A percentile compares a stretch with the other conserved stretches of the same genome.
Evolutionary conservation across 257 asterid species (phyloP).

Genomic region (Salvia splendens): DNA sequence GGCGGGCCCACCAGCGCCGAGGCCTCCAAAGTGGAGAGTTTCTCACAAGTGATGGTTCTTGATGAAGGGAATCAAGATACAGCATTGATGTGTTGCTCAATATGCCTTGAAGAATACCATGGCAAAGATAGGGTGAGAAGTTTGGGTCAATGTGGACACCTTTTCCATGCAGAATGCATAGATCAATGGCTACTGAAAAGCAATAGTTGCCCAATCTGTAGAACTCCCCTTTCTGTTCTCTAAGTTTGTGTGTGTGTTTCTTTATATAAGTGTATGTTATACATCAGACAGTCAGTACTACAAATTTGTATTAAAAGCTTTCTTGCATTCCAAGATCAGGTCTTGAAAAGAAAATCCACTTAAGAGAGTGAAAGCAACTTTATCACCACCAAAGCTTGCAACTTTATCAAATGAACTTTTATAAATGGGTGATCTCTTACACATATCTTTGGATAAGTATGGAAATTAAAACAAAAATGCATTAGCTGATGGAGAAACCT

Average conservation of each 20-base stretch:
- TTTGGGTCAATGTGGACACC: conserved; percentile 38
- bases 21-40: conserved; percentile 26
- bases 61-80: conserved; percentile 31
- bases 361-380: neutral
- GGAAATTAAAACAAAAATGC: neutral
- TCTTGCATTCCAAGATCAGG: conserved; percentile 21
- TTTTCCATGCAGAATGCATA: conserved; percentile 42
- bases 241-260: neutral
- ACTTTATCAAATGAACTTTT: conserved; percentile 27
- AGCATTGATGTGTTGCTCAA: conserved; percentile 31
- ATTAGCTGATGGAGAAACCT: conserved; percentile 13
- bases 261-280: neutral
- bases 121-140: conserved; percentile 26
- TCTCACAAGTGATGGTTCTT: conserved; percentile 26
- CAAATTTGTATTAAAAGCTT: neutral
- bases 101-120: conserved; percentile 45
- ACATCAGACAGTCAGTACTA: neutral
- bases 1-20: conserved; percentile 15
- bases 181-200: conserved; percentile 38
- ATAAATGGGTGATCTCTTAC: neutral
- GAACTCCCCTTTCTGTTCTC: conserved; percentile 28
- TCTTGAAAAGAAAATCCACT: conserved; percentile 16
- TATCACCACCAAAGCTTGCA: neutral
- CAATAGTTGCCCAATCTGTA: conserved; percentile 40
- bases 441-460: neutral